Evolutionary conservation across 352 stramenopile genomes (phyloP), one percentile per base, ranked within the genome.

Genomic region (Pythium grandisporangium): DNA sequence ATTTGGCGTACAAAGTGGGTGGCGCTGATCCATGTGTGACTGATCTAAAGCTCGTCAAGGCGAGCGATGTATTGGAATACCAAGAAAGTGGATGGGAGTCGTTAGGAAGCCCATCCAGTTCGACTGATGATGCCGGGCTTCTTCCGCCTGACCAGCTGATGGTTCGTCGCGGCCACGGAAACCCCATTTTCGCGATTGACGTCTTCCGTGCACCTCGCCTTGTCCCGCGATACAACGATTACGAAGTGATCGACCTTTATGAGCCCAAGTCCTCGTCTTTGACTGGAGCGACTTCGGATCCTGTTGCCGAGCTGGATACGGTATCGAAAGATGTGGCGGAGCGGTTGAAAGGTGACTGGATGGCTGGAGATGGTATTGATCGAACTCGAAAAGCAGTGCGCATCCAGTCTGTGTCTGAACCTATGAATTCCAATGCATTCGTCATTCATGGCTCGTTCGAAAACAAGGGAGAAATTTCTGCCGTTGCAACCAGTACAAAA

Each of bases 191-290:
- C 23, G 79, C 77, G 1, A 65, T 94, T 40, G 81, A 94, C 44
- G 81, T 94, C 6, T 94, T 92, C 42, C 74, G 81, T 26, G 75
- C 79, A 5, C 81, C 81, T 20, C 67, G 77, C 10, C 70, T 85
- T 66, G 77, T 94, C 16, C 81, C 81, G 6, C 84, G 86, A 30
- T 94, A 92, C 52, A 88, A 88, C 26, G 79, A 94, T 39, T 94
- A 94, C 50, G 81, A 94, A 49, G 72, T 90, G 10, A 92, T 93
- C 23, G 64, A 89, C 16, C 36, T 94, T 14, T 73, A 80, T 36
- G 51, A 37, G 34, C n/a, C 30, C 3, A 25, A 25, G n/a, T n/a
- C n/a, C n/a, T 36, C 32, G 6, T 36, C 33, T 20, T 36, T 21
- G 34, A 51, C 21, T 29, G 17, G 8, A 49, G 49, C 42, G 38